These are phyloP conservation scores for Fusarium temperatum DNA, from an alignment of 2,329 filamentous ascomycete genomes.

Conservation along the genomic window DNA sequence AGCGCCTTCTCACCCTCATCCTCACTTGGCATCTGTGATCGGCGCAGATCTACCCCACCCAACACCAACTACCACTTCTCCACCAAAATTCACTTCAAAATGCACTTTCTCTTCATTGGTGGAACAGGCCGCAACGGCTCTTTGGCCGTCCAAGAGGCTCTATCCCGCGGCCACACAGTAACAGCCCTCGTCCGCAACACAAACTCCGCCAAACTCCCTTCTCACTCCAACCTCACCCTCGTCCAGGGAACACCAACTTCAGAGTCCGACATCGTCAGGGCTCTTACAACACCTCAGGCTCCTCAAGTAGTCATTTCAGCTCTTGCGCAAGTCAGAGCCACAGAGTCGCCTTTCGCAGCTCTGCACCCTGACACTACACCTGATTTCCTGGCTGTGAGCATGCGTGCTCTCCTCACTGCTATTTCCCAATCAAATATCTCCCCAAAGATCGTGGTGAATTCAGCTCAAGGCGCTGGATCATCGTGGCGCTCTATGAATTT, in stretches of 20 bases:
- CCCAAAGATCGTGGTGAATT: constrained; percentile 15
- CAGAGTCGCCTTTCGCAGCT: constrained; percentile 13
- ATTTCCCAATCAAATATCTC: not conserved
- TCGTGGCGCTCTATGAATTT: constrained; percentile 27
- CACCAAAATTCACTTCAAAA: not conserved
- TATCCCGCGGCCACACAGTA: constrained; percentile 8
- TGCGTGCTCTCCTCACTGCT: not conserved
- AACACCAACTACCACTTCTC: not conserved
- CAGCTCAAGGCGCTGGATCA: not conserved
- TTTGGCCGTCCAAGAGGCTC: constrained; percentile 10
- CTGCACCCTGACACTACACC: constrained; percentile 12
- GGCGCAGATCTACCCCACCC: not conserved
- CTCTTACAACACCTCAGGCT: not conserved
- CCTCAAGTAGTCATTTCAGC: constrained; percentile 7
- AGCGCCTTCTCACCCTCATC: not conserved
- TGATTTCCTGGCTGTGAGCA: constrained; percentile 18
- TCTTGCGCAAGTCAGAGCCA: constrained; percentile 4
- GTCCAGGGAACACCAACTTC: constrained; percentile 18
- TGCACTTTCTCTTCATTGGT: constrained; percentile 28
- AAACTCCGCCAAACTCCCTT: not conserved
- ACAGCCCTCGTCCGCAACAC: constrained; percentile 16
- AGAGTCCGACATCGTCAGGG: not conserved
- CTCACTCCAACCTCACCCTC: constrained; percentile 9
- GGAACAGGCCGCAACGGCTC: constrained; percentile 31
- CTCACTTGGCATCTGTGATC: not conserved